Conservation (phyloP, 2,329 filamentous ascomycete genomes). For the Aspergillus bombycis region DNA sequence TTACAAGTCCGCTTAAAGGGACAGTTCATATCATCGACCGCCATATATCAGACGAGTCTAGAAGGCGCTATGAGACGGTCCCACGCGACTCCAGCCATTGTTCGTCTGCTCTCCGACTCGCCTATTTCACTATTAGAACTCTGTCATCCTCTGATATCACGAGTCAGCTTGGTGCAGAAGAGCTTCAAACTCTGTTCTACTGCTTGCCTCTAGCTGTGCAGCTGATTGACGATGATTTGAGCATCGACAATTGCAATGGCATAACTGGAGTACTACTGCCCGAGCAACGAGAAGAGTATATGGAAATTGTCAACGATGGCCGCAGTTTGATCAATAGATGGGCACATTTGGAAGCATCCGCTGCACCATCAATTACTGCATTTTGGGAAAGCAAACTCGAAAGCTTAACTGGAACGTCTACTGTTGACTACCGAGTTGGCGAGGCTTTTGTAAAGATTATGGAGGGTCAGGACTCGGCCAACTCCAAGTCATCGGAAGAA, state of each 20-base stretch:
- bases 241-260: constrained; percentile 57
- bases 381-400: constrained; percentile 43
- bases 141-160: constrained; percentile 49
- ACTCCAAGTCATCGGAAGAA: constrained; percentile 34
- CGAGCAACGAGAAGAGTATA: constrained; percentile 56
- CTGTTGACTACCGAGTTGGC: constrained; percentile 43
- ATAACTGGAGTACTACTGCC: constrained; percentile 53
- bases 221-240: constrained; percentile 63
- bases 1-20: constrained; percentile 74
- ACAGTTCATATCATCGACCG: constrained; percentile 65
- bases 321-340: constrained; percentile 52
- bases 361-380: constrained; percentile 22
- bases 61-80: constrained; percentile 35
- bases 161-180: constrained; percentile 33
- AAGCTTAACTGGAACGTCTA: constrained; percentile 31
- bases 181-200: constrained; percentile 48
- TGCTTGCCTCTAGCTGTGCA: constrained; percentile 59
- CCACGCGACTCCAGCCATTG: constrained; percentile 69
- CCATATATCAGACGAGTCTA: constrained; percentile 30
- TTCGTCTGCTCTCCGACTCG: constrained; percentile 74
- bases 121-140: constrained; percentile 68
- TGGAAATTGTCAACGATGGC: constrained; percentile 56
- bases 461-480: constrained; percentile 33
- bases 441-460: constrained; percentile 46
- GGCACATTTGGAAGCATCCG: constrained; percentile 32